phyloP scores from a whole-genome alignment of 768 basidiomycete species.

The Russula lepida region DNA sequence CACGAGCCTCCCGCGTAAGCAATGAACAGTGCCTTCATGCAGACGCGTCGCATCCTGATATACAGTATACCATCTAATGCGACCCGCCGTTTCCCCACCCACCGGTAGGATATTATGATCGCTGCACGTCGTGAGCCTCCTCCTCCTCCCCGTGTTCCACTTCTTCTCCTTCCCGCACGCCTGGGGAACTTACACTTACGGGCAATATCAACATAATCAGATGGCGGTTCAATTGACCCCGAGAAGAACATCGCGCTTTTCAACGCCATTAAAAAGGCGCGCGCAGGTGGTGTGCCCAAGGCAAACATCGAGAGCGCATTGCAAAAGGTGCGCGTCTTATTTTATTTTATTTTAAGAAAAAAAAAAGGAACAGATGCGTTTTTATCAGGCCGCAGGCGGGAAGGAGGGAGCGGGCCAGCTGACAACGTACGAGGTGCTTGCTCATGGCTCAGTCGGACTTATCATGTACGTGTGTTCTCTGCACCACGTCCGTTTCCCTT shows the following conservation, averaged over 20 bases:
- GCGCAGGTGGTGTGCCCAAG: constrained; percentile 19
- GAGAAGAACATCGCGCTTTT: constrained; percentile 16
- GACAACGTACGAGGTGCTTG: constrained; percentile 18
- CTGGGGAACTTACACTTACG: background rate
- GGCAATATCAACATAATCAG: background rate
- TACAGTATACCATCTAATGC: background rate
- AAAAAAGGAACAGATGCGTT: too few relatives aligned
- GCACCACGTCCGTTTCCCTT: too few relatives aligned
- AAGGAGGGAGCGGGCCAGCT: constrained; percentile 14
- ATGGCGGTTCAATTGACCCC: constrained; percentile 16
- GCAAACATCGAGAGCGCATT: constrained; percentile 19
- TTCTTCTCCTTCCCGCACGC: background rate
- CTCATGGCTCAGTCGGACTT: constrained; percentile 20
- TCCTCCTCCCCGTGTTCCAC: too few relatives aligned
- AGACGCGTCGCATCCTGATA: background rate
- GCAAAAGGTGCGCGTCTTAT: constrained; percentile 20
- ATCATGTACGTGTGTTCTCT: constrained; percentile 16
- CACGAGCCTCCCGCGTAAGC: constrained; percentile 15
- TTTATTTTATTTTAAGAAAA: too few relatives aligned
- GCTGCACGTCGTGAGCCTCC: constrained; percentile 19
- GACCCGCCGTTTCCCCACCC: too few relatives aligned
- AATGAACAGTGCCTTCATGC: background rate
- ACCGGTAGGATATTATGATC: constrained; percentile 17
- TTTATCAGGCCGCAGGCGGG: constrained; percentile 15
- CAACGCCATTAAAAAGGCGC: constrained; percentile 16